Conservation (phyloP, 176 grass and related monocot species). For the Ampelocalamus luodianensis region DNA sequence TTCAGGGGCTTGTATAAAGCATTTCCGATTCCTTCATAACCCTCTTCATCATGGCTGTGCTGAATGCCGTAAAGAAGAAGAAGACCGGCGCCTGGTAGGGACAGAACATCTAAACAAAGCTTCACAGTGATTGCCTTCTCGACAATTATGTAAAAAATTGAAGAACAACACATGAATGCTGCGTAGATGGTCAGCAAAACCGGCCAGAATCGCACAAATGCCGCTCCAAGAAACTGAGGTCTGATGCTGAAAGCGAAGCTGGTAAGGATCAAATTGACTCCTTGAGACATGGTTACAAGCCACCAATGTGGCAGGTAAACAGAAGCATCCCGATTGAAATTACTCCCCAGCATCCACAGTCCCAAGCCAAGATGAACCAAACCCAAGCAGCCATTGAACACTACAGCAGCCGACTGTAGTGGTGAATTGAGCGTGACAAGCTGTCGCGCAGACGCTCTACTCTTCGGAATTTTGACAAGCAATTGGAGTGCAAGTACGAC, state of each 20-base stretch:
- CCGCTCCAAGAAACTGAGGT: constrained; percentile 33
- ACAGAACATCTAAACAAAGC: constrained; percentile 65
- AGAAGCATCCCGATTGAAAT: constrained; percentile 19
- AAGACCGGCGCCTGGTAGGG: constrained; percentile 56
- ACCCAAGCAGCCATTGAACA: constrained; percentile 57
- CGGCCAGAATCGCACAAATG: constrained; percentile 43
- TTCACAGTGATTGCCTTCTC: constrained; percentile 46
- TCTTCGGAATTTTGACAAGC: constrained; percentile 50
- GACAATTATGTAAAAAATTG: constrained; percentile 48
- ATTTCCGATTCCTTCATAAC: constrained; percentile 24
- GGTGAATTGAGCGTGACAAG: constrained; percentile 41
- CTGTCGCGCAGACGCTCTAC: neutral
- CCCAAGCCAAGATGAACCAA: constrained; percentile 56
- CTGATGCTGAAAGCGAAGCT: constrained; percentile 48
- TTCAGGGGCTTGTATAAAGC: constrained; percentile 66
- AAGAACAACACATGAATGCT: constrained; percentile 59
- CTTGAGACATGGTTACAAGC: constrained; percentile 56
- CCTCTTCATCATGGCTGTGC: constrained; percentile 24
- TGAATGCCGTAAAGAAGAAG: constrained; percentile 47
- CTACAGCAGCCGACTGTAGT: constrained; percentile 32
- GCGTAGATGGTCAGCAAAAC: constrained; percentile 30
- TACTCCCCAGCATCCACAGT: constrained; percentile 58
- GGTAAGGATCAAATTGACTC: constrained; percentile 44
- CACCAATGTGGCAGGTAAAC: constrained; percentile 58
- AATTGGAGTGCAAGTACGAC: constrained; percentile 47